phyloP scores from a whole-genome alignment of 306 rosid species.

The Spatholobus suberectus region DNA sequence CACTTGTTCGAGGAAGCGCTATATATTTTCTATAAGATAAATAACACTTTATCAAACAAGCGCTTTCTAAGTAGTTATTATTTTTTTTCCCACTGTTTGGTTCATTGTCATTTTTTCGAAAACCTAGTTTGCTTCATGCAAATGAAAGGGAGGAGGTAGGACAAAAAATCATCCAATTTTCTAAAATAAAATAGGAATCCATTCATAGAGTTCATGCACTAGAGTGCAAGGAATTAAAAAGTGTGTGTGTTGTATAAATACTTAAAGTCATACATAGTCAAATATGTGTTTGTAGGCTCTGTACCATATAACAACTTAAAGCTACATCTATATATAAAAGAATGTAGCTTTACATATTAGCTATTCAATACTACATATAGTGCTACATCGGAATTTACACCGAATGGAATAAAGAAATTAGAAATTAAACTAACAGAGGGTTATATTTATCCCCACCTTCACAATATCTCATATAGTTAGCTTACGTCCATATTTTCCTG shows the following conservation, averaged over 20 bases:
- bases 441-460: constrained; percentile 60
- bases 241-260: too few species aligned
- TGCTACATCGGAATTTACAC: constrained; percentile 22
- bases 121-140: constrained; percentile 30
- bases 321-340: constrained; percentile 2
- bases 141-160: background rate
- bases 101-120: too few species aligned
- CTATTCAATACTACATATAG: background rate
- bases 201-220: constrained; percentile 13
- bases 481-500: constrained; percentile 78
- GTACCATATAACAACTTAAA: background rate
- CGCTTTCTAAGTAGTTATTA: too few species aligned
- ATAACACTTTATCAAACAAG: too few species aligned
- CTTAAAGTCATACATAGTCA: too few species aligned
- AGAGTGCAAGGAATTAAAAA: constrained; percentile 22
- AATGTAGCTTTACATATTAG: background rate
- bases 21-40: too few species aligned
- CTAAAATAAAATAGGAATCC: constrained; percentile 9
- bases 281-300: too few species aligned
- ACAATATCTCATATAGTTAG: constrained; percentile 82
- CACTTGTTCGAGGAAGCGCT: too few species aligned
- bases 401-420: background rate
- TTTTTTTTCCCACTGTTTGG: too few species aligned
- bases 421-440: constrained; percentile 11
- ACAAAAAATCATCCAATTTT: background rate